A percentile compares a stretch with the other conserved stretches of the same genome.
Evolutionary conservation across 768 basidiomycete species (phyloP).

Genomic region (Agrocybe pediades): DNA sequence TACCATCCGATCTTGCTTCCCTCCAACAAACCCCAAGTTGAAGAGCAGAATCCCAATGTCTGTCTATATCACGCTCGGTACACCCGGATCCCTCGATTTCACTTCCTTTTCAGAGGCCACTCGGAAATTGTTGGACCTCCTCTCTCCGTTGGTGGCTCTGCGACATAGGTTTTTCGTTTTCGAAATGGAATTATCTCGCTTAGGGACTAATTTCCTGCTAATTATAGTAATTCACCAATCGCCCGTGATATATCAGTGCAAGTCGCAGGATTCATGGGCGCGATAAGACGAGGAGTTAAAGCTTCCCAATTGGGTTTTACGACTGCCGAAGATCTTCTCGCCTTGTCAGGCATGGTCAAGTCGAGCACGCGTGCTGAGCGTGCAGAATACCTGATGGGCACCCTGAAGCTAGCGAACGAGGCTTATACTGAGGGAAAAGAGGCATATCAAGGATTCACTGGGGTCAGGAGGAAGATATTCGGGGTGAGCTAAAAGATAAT

Average conservation of each 20-base stretch:
- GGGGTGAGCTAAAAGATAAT: constrained; percentile 3
- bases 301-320: constrained; percentile 18
- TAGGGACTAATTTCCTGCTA: background rate
- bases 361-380: constrained; percentile 11
- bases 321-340: constrained; percentile 15
- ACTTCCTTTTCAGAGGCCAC: constrained; percentile 14
- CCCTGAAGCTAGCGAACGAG: constrained; percentile 16
- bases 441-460: constrained; percentile 13
- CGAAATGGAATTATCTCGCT: background rate
- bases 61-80: constrained; percentile 16
- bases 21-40: background rate
- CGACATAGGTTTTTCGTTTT: constrained; percentile 6
- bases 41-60: constrained; percentile 13
- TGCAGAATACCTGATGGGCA: constrained; percentile 13
- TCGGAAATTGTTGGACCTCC: constrained; percentile 12
- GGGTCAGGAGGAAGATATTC: constrained; percentile 11
- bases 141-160: constrained; percentile 11
- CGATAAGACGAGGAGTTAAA: constrained; percentile 12
- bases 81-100: constrained; percentile 18
- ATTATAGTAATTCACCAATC: background rate
- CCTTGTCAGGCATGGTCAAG: constrained; percentile 10
- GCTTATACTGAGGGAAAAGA: constrained; percentile 14
- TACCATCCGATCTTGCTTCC: background rate
- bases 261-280: constrained; percentile 4
- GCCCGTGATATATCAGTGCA: constrained; percentile 8